Conservation (phyloP, 345 rosid species). For the Lepidium africanum region DNA sequence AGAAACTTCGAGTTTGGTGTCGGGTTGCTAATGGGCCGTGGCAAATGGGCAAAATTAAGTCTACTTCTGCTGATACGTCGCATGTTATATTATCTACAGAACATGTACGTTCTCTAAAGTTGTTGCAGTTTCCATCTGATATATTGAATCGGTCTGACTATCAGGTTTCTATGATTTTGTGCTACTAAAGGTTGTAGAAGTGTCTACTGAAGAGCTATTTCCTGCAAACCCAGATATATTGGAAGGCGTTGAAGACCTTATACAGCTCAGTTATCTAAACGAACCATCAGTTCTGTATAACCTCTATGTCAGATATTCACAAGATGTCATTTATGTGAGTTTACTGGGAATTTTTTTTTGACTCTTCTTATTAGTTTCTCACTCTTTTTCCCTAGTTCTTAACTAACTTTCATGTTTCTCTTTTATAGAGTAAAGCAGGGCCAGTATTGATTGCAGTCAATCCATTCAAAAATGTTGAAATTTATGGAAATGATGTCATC, state of each 20-base stretch:
- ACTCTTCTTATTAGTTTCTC: constrained; percentile 2
- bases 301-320: constrained; percentile 69
- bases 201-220: constrained; percentile 60
- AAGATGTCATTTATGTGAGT: constrained; percentile 83
- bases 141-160: constrained; percentile 5
- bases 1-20: constrained; percentile 92
- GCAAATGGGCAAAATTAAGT: constrained; percentile 71
- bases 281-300: constrained; percentile 93
- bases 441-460: constrained; percentile 83
- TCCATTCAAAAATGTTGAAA: constrained; percentile 64
- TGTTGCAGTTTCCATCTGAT: constrained; percentile 1
- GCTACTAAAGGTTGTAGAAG: constrained; percentile 59
- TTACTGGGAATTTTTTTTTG: background rate
- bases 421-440: constrained; percentile 81
- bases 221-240: constrained; percentile 95
- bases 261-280: constrained; percentile 89
- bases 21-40: constrained; percentile 49
- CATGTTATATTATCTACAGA: constrained; percentile 52
- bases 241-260: constrained; percentile 81
- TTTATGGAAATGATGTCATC: constrained; percentile 57
- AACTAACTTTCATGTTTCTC: constrained; percentile 8
- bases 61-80: constrained; percentile 62
- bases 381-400: constrained; percentile 3
- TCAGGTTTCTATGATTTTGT: background rate
- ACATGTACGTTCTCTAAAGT: constrained; percentile 45